Base-by-base conservation (phyloP, 2,329 filamentous ascomycete genomes). In the Neoascochyta sp. region DNA sequence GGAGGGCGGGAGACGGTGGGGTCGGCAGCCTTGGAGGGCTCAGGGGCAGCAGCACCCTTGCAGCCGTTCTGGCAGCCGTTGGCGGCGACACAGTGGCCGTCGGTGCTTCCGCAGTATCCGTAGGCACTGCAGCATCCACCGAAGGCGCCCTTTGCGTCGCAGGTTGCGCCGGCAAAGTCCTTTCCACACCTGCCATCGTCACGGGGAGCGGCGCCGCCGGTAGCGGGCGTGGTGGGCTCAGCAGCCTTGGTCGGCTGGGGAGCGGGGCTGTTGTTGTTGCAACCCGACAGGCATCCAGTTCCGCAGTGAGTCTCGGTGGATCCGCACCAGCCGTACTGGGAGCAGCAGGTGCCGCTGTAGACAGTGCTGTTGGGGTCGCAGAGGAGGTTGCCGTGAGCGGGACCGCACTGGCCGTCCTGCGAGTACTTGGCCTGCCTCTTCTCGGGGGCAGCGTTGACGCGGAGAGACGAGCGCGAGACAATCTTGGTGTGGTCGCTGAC, bases 291-390 rank as follows among this genome's bases (percentile, higher is more conserved):
- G 29, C 60, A 64, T 8, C 61, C 61, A 15, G 47, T 50, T 20
- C 52, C 63, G 39, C 62, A 65, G 39, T 65, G 60, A 16, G 51
- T 61, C n/a, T 56, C 27, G 20, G 62, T 64, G 36, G 60, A 60
- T 43, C 68, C 69, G 38, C 69, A 71, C 57, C 61, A 63, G 26
- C 60, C 58, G 36, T 65, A 62, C 42, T 54, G 47, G 23, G 65
- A 68, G 48, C 69, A 73, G 43, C 69, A 72, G 17, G 58, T 53
- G 22, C 68, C 69, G 2, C 45, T 60, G 51, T 73, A 71, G 9
- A 52, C 57, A 4, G 52, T 66, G 50, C 64, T 69, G 6, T 67
- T 63, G 23, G 68, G 63, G 40, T 70, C 59, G 42, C 64, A 67
- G 22, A 67, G 50, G 7, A 61, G 36, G 34, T 63, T 63, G 32